These are phyloP conservation scores for Sordaria brevicollis DNA, from an alignment of 495 filamentous ascomycete species.

Conservation along the genomic window DNA sequence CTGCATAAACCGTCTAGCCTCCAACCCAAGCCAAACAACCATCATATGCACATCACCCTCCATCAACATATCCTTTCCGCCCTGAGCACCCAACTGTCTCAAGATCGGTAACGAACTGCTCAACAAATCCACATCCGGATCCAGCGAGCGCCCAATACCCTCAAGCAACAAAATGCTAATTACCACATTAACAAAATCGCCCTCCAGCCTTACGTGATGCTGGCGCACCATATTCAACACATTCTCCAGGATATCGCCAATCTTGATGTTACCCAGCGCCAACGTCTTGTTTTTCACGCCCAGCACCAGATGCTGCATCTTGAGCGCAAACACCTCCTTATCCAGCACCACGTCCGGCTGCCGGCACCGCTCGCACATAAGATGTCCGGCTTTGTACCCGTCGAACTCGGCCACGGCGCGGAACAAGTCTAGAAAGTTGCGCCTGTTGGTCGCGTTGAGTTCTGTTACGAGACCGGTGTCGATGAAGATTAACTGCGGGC, in stretches of 20 bases:
- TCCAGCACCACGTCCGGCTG: constrained; percentile 85
- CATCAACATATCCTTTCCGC: constrained; percentile 54
- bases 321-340: constrained; percentile 78
- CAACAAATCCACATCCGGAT: constrained; percentile 82
- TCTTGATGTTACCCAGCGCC: constrained; percentile 88
- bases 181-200: constrained; percentile 98
- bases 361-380: constrained; percentile 93
- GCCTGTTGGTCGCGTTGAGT: constrained; percentile 73
- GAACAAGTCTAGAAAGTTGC: constrained; percentile 94
- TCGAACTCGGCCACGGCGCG: constrained; percentile 94
- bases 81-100: constrained; percentile 72
- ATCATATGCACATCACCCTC: constrained; percentile 85
- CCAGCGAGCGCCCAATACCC: constrained; percentile 79
- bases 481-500: constrained; percentile 94
- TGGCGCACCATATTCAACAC: constrained; percentile 84
- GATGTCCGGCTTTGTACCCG: constrained; percentile 84
- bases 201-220: constrained; percentile 92
- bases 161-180: constrained; percentile 89
- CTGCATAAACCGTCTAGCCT: constrained; percentile 78
- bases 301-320: constrained; percentile 93
- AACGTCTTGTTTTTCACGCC: constrained; percentile 83
- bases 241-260: constrained; percentile 86
- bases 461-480: constrained; percentile 95
- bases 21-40: constrained; percentile 86
- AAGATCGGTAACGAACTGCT: constrained; percentile 83